Base-by-base conservation (phyloP, 2,329 filamentous ascomycete species). In the Fusarium sororula region DNA sequence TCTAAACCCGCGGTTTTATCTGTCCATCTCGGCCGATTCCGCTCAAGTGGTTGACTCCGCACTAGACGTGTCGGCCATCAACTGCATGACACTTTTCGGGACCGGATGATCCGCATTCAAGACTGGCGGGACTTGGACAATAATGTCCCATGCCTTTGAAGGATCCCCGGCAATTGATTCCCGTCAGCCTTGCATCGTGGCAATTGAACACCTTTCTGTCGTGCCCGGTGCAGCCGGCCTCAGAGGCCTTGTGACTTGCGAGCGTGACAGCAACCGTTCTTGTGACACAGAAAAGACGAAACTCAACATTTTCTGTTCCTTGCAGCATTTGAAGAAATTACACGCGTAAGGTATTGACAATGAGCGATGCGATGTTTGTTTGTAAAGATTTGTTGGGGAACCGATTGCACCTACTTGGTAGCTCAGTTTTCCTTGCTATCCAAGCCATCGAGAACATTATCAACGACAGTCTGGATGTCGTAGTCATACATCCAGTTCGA, bases 401-500 rank as follows among this genome's bases (percentile, higher is more conserved):
- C 24, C 26, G 14, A 42, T n/a, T 7, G 26, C 15, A 22, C 6
- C 7, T 24, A 13, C 17, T 7, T 18, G 9, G 20, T 26, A 7
- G 26, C 45, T 51, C 18, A 45, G 13, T 14, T 35, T 22, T 24
- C 47, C 15, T 67, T 53, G 32, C 26, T 55, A 30, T 70, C 32
- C 28, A 69, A 22, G n/a, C 42, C 26, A 24, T 7, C 13, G 69
- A 30, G 22, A 48, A 45, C 28, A 70, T 69, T 55, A 54, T 69
- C 62, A 18, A 78, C 73, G 12, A 66, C 73, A 38, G 70, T 47
- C 18, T 77, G 66, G 39, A 80, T 62, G 26, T 79, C 72, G 47
- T 80, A 79, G 48, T 75, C 35, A 55, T 80, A 78, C 74, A 80
- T 80, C 78, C 77, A 80, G 7, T 51, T 73, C 22, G 72, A 66